These are phyloP conservation scores for Thymus mandschuricus DNA, from an alignment of 257 asterid species.

Conservation along the genomic window DNA sequence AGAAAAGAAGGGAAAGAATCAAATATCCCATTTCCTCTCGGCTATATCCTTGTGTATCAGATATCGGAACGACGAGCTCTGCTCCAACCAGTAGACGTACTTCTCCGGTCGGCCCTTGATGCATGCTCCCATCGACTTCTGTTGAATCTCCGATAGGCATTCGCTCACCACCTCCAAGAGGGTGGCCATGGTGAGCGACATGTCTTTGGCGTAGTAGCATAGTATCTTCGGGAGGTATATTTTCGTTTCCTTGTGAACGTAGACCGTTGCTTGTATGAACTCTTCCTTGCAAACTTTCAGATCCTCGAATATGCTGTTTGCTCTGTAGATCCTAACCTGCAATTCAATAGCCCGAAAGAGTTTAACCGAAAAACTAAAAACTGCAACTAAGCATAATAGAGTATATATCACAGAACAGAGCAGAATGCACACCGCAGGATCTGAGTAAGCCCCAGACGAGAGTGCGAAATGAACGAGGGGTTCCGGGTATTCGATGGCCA, in stretches of 20 bases:
- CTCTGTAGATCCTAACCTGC: constrained; percentile 76
- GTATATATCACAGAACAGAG: not conserved
- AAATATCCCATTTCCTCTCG: constrained; percentile 40
- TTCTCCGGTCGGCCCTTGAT: constrained; percentile 63
- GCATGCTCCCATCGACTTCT: constrained; percentile 51
- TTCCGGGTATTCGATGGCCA: constrained; percentile 81
- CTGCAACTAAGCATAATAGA: not conserved
- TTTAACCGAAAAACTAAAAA: not conserved
- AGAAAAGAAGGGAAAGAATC: not conserved
- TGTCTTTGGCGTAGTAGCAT: constrained; percentile 68
- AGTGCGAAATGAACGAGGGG: constrained; percentile 89
- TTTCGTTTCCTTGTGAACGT: constrained; percentile 64
- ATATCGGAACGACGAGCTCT: constrained; percentile 68
- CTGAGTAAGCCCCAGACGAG: constrained; percentile 76
- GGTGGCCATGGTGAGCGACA: constrained; percentile 57
- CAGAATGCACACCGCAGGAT: constrained; percentile 63
- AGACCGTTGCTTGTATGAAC: constrained; percentile 61
- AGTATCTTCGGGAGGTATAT: constrained; percentile 70
- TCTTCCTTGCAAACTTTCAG: constrained; percentile 78
- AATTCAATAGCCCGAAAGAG: not conserved
- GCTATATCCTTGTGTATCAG: constrained; percentile 62
- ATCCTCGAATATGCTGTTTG: constrained; percentile 65
- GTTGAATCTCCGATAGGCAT: constrained; percentile 58
- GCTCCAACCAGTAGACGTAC: constrained; percentile 69
- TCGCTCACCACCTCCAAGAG: constrained; percentile 58